A percentile compares a stretch with the other conserved stretches of the same genome.
Conservation (phyloP, 1,284 basidiomycete genomes). For the Tilletia horrida region DNA sequence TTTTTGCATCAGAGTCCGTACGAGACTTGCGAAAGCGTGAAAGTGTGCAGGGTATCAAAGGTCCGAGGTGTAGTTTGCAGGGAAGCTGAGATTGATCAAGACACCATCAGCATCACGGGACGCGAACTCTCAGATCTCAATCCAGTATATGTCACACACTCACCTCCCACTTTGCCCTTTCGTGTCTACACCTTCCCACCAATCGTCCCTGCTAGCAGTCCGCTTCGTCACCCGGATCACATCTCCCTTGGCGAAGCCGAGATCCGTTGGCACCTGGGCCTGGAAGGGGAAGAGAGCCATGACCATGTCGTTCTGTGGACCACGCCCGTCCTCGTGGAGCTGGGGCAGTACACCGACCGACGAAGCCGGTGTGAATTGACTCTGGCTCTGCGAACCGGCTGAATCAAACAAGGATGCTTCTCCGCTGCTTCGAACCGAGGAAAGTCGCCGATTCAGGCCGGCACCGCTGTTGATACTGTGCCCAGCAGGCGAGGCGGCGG, state of each 20-base stretch:
- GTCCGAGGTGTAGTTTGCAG: slow-evolving; percentile 29
- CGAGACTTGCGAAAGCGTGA: too few species aligned
- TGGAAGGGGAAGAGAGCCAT: slow-evolving; percentile 48
- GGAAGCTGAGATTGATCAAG: slow-evolving; percentile 23
- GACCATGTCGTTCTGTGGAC: slow-evolving; percentile 21
- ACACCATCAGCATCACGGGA: neutral
- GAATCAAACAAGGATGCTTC: slow-evolving; percentile 14
- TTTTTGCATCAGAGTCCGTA: too few species aligned
- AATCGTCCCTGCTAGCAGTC: slow-evolving; percentile 43
- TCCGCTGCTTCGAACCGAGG: neutral
- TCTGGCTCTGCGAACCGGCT: neutral
- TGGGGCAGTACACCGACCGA: slow-evolving; percentile 12
- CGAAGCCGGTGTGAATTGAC: slow-evolving; percentile 1
- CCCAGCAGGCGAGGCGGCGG: neutral
- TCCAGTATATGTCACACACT: neutral
- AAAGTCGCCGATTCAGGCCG: slow-evolving; percentile 15
- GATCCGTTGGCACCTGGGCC: slow-evolving; percentile 41
- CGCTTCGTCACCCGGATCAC: slow-evolving; percentile 46
- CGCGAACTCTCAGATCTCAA: neutral
- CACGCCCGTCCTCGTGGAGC: neutral
- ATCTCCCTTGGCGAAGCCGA: slow-evolving; percentile 47
- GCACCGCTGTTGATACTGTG: neutral
- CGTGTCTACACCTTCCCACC: slow-evolving; percentile 44
- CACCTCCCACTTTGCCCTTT: slow-evolving; percentile 28
- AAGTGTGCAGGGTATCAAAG: slow-evolving; percentile 23